Percentiles rank a stretch among this genome's conserved stretches.
phyloP scores from a whole-genome alignment of 495 filamentous ascomycete species.

The Geoglossum glabrum region DNA sequence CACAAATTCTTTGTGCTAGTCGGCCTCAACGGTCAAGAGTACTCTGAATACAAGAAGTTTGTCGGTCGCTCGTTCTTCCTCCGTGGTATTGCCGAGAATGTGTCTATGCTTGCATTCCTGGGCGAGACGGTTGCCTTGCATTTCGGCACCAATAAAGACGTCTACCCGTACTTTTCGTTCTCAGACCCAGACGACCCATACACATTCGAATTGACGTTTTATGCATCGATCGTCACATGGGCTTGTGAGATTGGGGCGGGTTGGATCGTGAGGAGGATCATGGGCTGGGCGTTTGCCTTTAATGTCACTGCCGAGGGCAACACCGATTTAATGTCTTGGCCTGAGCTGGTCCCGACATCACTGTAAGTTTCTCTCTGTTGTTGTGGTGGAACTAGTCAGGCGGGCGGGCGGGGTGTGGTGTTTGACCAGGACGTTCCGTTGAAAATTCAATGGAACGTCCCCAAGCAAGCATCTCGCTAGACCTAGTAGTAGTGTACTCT shows the following conservation, averaged over 20 bases:
- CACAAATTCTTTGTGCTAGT: constrained; percentile 29
- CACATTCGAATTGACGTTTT: constrained; percentile 34
- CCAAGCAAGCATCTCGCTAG: too few relatives aligned
- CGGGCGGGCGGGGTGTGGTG: too few relatives aligned
- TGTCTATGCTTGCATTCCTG: constrained; percentile 43
- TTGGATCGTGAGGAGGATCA: constrained; percentile 32
- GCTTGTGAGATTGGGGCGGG: constrained; percentile 37
- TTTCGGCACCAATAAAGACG: constrained; percentile 39
- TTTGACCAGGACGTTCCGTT: too few relatives aligned
- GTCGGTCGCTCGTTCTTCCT: constrained; percentile 40
- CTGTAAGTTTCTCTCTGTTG: constrained; percentile 11
- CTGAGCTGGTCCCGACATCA: constrained; percentile 39
- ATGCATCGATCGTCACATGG: constrained; percentile 37
- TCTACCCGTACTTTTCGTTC: constrained; percentile 38
- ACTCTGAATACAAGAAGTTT: constrained; percentile 36
- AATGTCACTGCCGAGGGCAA: constrained; percentile 38
- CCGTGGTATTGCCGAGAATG: constrained; percentile 38
- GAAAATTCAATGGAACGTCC: too few relatives aligned
- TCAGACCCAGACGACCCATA: constrained; percentile 20
- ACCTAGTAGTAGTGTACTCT: too few relatives aligned
- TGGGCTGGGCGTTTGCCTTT: constrained; percentile 31
- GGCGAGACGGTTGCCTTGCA: constrained; percentile 39
- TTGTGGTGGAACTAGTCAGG: too few relatives aligned
- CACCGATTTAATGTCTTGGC: constrained; percentile 36
- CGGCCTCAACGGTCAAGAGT: constrained; percentile 30